Percentiles rank a stretch among this genome's conserved stretches.
phyloP scores from a whole-genome alignment of 495 filamentous ascomycete genomes.

The Hypoxylon perforatum region DNA sequence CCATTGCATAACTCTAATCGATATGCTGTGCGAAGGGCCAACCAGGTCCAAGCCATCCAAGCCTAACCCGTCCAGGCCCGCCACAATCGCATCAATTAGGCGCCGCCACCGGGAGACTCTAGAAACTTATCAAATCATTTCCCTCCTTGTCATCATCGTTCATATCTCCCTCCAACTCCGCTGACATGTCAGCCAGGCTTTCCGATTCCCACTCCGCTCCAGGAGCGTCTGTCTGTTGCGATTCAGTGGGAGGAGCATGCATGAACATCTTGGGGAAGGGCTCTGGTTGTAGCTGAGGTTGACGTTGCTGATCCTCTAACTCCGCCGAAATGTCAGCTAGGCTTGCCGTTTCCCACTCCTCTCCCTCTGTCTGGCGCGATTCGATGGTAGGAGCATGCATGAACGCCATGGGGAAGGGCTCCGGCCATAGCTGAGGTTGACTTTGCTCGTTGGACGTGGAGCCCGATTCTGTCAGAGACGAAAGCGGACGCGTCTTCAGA shows the following conservation, averaged over 20 bases:
- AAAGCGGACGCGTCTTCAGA: conserved; percentile 1
- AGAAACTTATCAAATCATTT: conserved; percentile 15
- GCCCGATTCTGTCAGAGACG: background rate
- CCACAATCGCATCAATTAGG: background rate
- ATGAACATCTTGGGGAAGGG: background rate
- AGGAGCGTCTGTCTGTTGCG: conserved; percentile 11
- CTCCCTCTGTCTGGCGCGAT: conserved; percentile 10
- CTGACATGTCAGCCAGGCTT: conserved; percentile 1
- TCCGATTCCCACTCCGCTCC: conserved; percentile 27
- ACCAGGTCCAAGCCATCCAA: too few species aligned
- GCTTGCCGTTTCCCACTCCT: conserved; percentile 25
- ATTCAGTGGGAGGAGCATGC: background rate
- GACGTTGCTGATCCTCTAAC: too few species aligned
- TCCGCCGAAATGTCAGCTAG: background rate
- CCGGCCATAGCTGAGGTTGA: too few species aligned
- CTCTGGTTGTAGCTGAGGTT: too few species aligned
- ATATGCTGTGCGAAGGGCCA: too few species aligned
- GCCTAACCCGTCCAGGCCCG: background rate
- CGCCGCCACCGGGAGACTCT: background rate
- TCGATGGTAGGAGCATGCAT: background rate
- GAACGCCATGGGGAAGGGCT: background rate
- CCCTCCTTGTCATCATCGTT: background rate
- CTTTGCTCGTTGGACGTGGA: too few species aligned
- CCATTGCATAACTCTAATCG: too few species aligned
- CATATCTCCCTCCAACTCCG: background rate